A percentile compares a stretch with the other conserved stretches of the same genome.
Evolutionary conservation across 495 filamentous ascomycete genomes (phyloP).

Genomic region (Daldinia caldariorum): DNA sequence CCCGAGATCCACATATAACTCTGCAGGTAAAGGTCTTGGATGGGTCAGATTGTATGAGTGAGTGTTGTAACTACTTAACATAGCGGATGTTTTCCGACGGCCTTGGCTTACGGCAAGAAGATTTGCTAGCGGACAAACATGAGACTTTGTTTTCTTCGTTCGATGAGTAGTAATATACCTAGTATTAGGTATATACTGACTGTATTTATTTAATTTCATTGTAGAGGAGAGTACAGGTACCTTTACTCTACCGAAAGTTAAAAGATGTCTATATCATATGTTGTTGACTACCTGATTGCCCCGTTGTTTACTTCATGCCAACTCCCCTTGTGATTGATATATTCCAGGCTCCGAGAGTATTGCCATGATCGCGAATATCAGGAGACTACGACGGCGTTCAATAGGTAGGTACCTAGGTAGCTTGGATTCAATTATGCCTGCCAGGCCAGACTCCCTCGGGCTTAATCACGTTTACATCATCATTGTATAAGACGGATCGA

Average conservation of each 20-base stretch:
- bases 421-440: constrained; percentile 16
- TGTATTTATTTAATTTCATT: background rate
- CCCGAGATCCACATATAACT: constrained; percentile 4
- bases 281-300: background rate
- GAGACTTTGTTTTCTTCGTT: constrained; percentile 23
- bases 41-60: constrained; percentile 43
- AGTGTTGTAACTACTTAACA: constrained; percentile 33
- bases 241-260: background rate
- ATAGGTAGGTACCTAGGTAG: too few relatives aligned
- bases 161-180: constrained; percentile 7
- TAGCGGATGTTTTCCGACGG: constrained; percentile 8
- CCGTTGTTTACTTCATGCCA: background rate
- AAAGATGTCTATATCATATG: background rate
- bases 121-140: constrained; percentile 24
- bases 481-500: background rate
- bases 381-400: background rate
- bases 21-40: constrained; percentile 24
- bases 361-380: background rate
- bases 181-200: background rate
- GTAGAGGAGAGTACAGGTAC: background rate
- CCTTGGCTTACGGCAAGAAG: constrained; percentile 23
- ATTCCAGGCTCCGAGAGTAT: background rate
- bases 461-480: constrained; percentile 14
- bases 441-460: constrained; percentile 19
- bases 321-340: background rate